These are phyloP conservation scores for Garcia nutans DNA, from an alignment of 345 rosid species.

Conservation along the genomic window DNA sequence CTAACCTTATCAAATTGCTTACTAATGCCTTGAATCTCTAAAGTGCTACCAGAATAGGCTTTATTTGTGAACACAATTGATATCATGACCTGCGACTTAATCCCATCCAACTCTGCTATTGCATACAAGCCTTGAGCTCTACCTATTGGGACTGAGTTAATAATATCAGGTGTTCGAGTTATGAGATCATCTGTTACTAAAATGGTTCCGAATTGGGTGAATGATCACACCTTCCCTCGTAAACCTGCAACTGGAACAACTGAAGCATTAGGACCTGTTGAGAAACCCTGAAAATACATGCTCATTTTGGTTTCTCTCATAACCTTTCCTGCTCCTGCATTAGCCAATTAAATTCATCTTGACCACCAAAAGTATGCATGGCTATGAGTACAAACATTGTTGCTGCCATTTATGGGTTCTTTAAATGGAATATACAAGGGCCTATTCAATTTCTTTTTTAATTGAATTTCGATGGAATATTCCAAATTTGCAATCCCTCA, in stretches of 20 bases:
- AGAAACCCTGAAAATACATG: not conserved
- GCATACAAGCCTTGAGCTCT: constrained; percentile 12
- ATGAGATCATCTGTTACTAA: not conserved
- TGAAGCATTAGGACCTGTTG: not conserved
- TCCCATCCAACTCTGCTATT: constrained; percentile 7
- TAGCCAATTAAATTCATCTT: not conserved
- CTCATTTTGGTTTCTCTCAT: not conserved
- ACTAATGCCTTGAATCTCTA: constrained; percentile 9
- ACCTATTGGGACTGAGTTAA: not conserved
- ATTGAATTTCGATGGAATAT: no score
- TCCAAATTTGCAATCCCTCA: no score
- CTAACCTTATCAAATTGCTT: constrained; percentile 8
- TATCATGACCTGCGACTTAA: not conserved
- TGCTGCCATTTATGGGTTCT: not conserved
- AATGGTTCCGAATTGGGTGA: not conserved
- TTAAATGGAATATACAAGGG: no score
- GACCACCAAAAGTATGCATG: not conserved
- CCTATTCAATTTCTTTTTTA: no score
- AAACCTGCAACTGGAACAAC: constrained; percentile 1
- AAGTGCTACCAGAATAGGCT: not conserved
- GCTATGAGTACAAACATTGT: not conserved
- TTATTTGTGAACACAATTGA: not conserved
- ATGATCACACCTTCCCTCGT: not conserved
- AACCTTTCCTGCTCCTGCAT: not conserved
- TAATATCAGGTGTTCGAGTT: not conserved